Base-by-base conservation (phyloP, 2,329 filamentous ascomycete species). In the Alternaria sp. region DNA sequence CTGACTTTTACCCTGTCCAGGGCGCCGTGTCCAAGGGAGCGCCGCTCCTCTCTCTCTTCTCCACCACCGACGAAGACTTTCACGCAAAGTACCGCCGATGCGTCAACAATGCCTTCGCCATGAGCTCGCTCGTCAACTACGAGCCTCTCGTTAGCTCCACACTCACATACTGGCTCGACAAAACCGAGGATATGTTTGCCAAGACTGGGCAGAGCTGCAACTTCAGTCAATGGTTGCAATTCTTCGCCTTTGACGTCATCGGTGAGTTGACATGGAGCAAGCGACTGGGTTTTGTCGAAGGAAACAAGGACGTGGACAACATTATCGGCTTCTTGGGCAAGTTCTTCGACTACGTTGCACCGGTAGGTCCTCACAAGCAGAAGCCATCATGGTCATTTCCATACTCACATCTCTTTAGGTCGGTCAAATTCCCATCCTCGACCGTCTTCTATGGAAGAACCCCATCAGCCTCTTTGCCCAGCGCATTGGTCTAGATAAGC, bases 191-290 rank as follows among this genome's bases (percentile, higher is more conserved):
- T 22, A 68, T 80, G 32, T 85, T 80, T 65, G 78, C 78, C 9
- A 74, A 74, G 5, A 79, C 79, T 0, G 78, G 80, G 12, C 62
- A 66, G 28, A 78, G 78, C 24, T 91, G 88, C 70, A 86, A 91
- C 71, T 89, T 92, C 57, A 87, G 87, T 1, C 81, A 83, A 58
- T 93, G 91, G 91, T 80, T 94, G 58, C 91, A 94, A 71, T 93
- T 89, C 73, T 93, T 91, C 67, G 91, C 91, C 0, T 94, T 94
- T 70, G 91, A 94, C 72, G 91, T 93, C 14, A 93, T 93, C 63
- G 90, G 90, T 6, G 88, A 91, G 62, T 86, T 93, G 70, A 93
- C 90, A 0, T 93, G 91, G 79, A 88, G 87, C 74, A 91, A 91
- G 74, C 84, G 89, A 0, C 85, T 93, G 59, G 91, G 91, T 0